Base-by-base conservation (phyloP, 2,329 filamentous ascomycete genomes). In the Purpureocillium lavendulum region DNA sequence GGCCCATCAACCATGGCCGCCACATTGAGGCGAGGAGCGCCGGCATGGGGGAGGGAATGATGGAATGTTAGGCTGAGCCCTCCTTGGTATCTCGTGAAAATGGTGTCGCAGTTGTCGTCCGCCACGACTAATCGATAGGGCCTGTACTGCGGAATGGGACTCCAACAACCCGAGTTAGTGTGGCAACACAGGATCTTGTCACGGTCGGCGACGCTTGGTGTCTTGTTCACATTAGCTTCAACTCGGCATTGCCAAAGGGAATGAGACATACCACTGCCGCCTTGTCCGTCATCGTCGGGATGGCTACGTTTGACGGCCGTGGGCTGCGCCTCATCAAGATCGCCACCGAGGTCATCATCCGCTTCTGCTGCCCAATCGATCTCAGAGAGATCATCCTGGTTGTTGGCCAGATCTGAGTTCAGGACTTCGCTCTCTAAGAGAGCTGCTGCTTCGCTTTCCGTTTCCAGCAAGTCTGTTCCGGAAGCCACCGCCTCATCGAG, bases 201-300 rank as follows among this genome's bases (percentile, higher is more conserved):
- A 58, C 35, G 59, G 65, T 41, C 72, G 71, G 53, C 65, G 67
- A 50, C 73, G 73, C 61, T 75, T 77, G 57, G 62, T 54, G 54
- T 72, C 72, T 61, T 49, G 42, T 30, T 45, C 43, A 12, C 24
- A 24, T 42, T 40, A 42, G 40, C 34, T 21, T 8, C 26, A 17
- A 4, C 14, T 31, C 15, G 11, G 16, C 10, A 15, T 17, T 31
- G 13, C 14, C 33, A 9, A 26, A n/a, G 21, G 21, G 6, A 10
- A 26, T 26, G 21, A 10, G 10, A 26, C 36, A 29, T 54, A 60
- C 56, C 57, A 46, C 59, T 54, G 42, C 58, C 56, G 41, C 58
- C 58, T 49, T 59, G 60, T 41, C 49, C 48, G 40, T 56, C 58
- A 4, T 36, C 38, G 9, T 18, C 12, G 7, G 40, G 37, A 7